These are phyloP conservation scores for Globisporangium alternatum DNA, from an alignment of 352 stramenopile genomes.

Conservation along the genomic window DNA sequence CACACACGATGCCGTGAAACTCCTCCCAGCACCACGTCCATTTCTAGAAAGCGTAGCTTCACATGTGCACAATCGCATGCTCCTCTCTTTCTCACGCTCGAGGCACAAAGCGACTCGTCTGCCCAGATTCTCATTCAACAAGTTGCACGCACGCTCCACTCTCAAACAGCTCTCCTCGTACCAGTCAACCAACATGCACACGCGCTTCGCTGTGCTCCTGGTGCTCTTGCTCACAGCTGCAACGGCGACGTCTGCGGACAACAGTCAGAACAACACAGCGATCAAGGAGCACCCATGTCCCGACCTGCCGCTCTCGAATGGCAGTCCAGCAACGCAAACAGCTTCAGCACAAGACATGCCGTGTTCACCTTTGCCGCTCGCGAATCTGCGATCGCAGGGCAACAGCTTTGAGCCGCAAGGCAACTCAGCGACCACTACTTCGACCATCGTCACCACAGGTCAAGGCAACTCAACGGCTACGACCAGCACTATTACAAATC, in stretches of 20 bases:
- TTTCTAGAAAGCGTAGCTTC: neutral
- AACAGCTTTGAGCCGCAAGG: neutral
- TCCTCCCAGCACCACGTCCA: neutral
- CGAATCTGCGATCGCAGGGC: neutral
- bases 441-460: no score
- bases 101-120: neutral
- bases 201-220: slow-evolving; percentile 3
- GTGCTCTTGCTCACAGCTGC: neutral
- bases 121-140: neutral
- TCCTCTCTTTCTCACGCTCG: neutral
- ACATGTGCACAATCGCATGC: neutral
- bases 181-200: slow-evolving; percentile 5
- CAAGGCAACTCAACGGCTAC: no score
- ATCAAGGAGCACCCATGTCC: neutral
- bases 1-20: neutral
- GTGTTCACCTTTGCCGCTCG: neutral
- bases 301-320: neutral
- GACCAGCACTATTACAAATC: no score
- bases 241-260: neutral
- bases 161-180: neutral
- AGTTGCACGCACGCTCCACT: neutral
- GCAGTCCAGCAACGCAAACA: neutral
- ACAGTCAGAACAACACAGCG: neutral
- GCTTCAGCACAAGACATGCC: neutral
- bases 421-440: neutral